These are phyloP conservation scores for Artemisia tridentata DNA, from an alignment of 129 eudicot genomes.

Conservation along the genomic window DNA sequence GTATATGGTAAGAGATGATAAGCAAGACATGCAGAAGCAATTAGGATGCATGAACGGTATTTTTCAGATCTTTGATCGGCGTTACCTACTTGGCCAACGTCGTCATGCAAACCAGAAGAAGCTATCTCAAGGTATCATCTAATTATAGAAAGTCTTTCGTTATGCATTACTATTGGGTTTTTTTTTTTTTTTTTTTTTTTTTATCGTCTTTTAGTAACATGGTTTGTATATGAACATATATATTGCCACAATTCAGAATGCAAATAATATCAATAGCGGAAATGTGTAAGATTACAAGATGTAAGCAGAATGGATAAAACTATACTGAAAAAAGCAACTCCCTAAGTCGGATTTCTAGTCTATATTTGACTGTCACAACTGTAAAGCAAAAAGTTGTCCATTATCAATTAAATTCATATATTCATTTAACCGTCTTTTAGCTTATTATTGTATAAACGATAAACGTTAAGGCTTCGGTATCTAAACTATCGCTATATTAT, in stretches of 20 bases:
- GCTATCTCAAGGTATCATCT: constrained; percentile 33
- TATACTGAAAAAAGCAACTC: constrained; percentile 2
- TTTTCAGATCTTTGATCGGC: constrained; percentile 77
- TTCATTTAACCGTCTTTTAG: neutral
- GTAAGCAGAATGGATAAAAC: neutral
- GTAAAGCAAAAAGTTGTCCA: neutral
- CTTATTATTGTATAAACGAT: constrained; percentile 7
- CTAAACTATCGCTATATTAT: constrained; percentile 20
- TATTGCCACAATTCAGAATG: neutral
- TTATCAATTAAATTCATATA: neutral
- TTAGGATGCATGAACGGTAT: constrained; percentile 93
- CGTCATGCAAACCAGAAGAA: constrained; percentile 40
- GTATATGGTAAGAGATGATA: constrained; percentile 46
- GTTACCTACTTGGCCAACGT: constrained; percentile 50
- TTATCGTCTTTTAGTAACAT: constrained; percentile 10
- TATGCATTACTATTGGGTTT: neutral
- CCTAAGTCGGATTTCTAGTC: constrained; percentile 1
- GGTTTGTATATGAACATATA: constrained; percentile 8
- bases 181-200: neutral
- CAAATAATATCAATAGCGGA: neutral
- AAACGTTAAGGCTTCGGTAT: neutral
- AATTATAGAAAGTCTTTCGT: neutral
- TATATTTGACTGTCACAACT: constrained; percentile 2
- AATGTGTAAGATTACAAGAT: neutral
- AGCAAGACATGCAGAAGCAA: constrained; percentile 60